These are phyloP conservation scores for Penicillium maclennaniae DNA, from an alignment of 495 filamentous ascomycete genomes.

Conservation along the genomic window DNA sequence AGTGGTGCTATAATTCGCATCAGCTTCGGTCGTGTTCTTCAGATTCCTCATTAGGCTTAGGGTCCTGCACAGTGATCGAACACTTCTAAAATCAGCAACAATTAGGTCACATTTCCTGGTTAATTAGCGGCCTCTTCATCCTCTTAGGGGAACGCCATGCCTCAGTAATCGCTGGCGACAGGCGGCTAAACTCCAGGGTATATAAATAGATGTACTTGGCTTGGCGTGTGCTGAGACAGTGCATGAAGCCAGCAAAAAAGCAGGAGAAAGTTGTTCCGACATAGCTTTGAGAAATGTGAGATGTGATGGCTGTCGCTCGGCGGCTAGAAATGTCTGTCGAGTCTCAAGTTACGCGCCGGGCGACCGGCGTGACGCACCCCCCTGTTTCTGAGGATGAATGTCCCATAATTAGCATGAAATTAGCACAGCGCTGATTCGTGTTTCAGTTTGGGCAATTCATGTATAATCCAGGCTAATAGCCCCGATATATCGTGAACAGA, in stretches of 20 bases:
- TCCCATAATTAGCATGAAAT: conserved; percentile 28
- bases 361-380: conserved; percentile 18
- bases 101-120: conserved; percentile 25
- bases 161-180: conserved; percentile 20
- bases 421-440: background rate
- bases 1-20: conserved; percentile 47
- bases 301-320: conserved; percentile 23
- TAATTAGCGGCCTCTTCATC: conserved; percentile 24
- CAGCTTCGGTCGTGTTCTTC: conserved; percentile 26
- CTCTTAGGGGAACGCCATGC: conserved; percentile 13
- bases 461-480: background rate
- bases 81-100: conserved; percentile 42
- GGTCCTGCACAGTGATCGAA: conserved; percentile 21
- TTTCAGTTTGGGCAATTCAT: conserved; percentile 4
- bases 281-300: conserved; percentile 2
- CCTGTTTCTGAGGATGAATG: conserved; percentile 2
- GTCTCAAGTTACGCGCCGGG: conserved; percentile 27
- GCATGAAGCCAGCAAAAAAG: conserved; percentile 3
- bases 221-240: conserved; percentile 15
- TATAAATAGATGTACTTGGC: conserved; percentile 23
- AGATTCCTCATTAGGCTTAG: conserved; percentile 29
- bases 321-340: conserved; percentile 24
- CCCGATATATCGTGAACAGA: background rate
- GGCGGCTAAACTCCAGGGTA: conserved; percentile 18
- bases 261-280: conserved; percentile 1